These are phyloP conservation scores for Colletotrichum caudatum DNA, from an alignment of 2,329 filamentous ascomycete species.

Conservation along the genomic window DNA sequence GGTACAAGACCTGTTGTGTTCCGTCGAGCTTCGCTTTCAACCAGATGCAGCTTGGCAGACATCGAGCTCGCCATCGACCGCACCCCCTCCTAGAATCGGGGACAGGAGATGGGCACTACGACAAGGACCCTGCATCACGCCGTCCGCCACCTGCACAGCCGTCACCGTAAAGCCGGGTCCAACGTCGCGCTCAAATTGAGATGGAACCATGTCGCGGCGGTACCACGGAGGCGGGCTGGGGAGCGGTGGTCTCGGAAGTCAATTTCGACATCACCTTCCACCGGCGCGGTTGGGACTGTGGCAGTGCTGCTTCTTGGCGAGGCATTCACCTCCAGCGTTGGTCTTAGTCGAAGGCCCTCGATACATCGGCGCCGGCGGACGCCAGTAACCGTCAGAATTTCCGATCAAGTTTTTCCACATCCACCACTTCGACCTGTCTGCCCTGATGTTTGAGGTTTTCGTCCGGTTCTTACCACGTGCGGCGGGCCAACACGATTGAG, in stretches of 20 bases:
- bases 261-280: conserved; percentile 20
- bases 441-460: not conserved
- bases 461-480: not conserved
- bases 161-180: not conserved
- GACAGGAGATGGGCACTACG: not conserved
- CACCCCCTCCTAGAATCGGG: not conserved
- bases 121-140: conserved; percentile 3
- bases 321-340: not conserved
- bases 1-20: not conserved
- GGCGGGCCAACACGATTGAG: not conserved
- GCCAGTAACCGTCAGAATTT: not conserved
- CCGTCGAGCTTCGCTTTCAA: not conserved
- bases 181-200: not conserved
- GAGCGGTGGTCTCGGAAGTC: conserved; percentile 1
- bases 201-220: not conserved
- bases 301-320: not conserved
- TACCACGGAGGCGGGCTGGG: not conserved
- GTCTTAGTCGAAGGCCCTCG: not conserved
- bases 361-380: not conserved
- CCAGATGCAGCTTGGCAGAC: not conserved
- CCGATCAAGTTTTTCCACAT: not conserved
- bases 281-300: not conserved
- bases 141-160: not conserved
- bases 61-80: not conserved
- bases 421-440: not conserved